Base-by-base conservation (phyloP, 176 grass and related monocot genomes). In the Oryza rufipogon region DNA sequence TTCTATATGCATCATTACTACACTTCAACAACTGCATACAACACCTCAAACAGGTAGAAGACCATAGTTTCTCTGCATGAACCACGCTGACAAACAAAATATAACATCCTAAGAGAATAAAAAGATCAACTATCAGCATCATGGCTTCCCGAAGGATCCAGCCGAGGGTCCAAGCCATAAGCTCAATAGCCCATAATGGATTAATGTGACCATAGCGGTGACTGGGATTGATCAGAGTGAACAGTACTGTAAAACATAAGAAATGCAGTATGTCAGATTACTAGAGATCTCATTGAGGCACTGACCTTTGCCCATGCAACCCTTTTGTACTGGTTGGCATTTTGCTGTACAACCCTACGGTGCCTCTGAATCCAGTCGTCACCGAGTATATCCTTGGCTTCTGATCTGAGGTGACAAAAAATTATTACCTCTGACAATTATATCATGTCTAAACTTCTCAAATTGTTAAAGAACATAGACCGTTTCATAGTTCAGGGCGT, bases 291-390 rank as follows among this genome's bases (percentile, higher is more conserved):
- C 30, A 32, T 32, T 32, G 30, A 38, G 69, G 17, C 47, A 86
- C 71, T 71, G 60, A 94, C 96, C 91, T 92, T 99, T 79, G 86
- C 83, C 96, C 89, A 96, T 89, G 96, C 91, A 68, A 92, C 86
- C 72, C 84, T 89, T 84, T 83, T 90, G 83, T 99, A 99, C 76
- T 96, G 93, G 71, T 91, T 94, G 54, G 91, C 93, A 87, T 91
- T 96, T 89, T 96, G 75, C 69, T 91, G 89, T 22, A 99, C 88
- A 90, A 86, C 89, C 81, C 91, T 92, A 48, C 93, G 86, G 66
- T 96, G 88, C 73, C 72, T 91, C 78, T 96, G 88, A 85, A 99
- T 88, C 96, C 96, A 99, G 83, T 99, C 84, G 72, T 87, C 84
- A 68, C 88, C 93, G 30, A 99, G 80, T 86, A 99, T 89, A 89